Evolutionary conservation across 805 yeast species (phyloP).

Genomic region (Ogataea paradorogensis): DNA sequence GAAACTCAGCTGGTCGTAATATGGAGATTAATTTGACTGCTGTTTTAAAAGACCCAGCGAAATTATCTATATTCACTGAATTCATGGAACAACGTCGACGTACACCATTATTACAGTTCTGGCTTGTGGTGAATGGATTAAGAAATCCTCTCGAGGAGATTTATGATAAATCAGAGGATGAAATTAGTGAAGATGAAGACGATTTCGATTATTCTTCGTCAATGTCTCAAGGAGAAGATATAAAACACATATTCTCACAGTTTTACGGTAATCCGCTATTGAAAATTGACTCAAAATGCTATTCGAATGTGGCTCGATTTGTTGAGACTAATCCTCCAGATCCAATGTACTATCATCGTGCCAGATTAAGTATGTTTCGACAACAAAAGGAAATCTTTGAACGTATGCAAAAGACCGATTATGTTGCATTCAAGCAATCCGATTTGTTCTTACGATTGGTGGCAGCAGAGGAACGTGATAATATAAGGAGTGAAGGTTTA

Average conservation of each 20-base stretch:
- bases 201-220: slow-evolving; percentile 20
- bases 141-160: slow-evolving; percentile 69
- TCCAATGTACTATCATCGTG: slow-evolving; percentile 42
- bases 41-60: slow-evolving; percentile 47
- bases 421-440: slow-evolving; percentile 60
- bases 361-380: slow-evolving; percentile 57
- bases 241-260: slow-evolving; percentile 44
- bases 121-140: slow-evolving; percentile 64
- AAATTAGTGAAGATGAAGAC: slow-evolving; percentile 28
- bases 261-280: slow-evolving; percentile 38
- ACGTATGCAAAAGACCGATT: slow-evolving; percentile 50
- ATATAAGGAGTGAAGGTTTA: background rate
- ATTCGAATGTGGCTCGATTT: slow-evolving; percentile 38
- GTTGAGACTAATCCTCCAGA: slow-evolving; percentile 26
- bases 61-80: slow-evolving; percentile 48
- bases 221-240: slow-evolving; percentile 49
- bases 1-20: slow-evolving; percentile 12
- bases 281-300: slow-evolving; percentile 28
- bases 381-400: slow-evolving; percentile 54
- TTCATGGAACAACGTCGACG: slow-evolving; percentile 52
- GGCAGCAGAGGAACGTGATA: slow-evolving; percentile 35
- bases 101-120: slow-evolving; percentile 52
- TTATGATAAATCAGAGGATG: slow-evolving; percentile 24
- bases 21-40: slow-evolving; percentile 37
- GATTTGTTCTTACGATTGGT: slow-evolving; percentile 51